Base-by-base conservation (phyloP, 441 rosid species). In the Hura crepitans region DNA sequence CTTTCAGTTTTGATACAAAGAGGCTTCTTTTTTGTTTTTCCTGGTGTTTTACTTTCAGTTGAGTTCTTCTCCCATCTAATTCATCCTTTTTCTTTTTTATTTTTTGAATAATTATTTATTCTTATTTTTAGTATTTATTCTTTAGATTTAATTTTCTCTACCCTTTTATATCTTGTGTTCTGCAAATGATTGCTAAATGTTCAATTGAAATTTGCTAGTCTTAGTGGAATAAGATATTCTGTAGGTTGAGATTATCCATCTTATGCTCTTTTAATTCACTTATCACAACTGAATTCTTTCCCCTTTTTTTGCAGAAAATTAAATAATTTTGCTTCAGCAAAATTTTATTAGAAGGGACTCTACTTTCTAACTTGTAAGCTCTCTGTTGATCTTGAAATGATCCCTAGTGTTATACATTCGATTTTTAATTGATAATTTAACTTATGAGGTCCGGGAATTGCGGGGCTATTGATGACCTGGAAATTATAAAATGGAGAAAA, bases 401-500 rank as follows among this genome's bases (percentile, higher is more conserved):
- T 64, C 39, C n/a, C n/a, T n/a, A 11, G 39, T n/a, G n/a, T n/a
- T n/a, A n/a, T n/a, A n/a, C 43, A 56, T 66, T 63, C 39, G 25
- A 65, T n/a, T 33, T 27, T 61, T 14, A 31, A 7, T 53, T 53
- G 33, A 27, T n/a, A 39, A 13, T 18, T 33, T n/a, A 49, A 42
- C 56, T 4, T 47, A 51, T 61, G 68, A 72, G 73, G 65, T 47
- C 66, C 42, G 17, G 46, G 62, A 63, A 45, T 42, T 55, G 31
- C 8, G 39, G 45, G 22, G 13, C 39, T 42, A 17, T 58, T 70
- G 65, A 27, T 65, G 68, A 58, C 53, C 68, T 63, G 68, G 63
- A 74, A 66, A 15, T 25, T 39, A 50, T 51, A 71, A 77, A 63
- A 93, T 91, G 96, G 95, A 89, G 78, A 83, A 86, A 83, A 74